Evolutionary conservation across 441 rosid genomes (phyloP).

Genomic region (Manihot esculenta): DNA sequence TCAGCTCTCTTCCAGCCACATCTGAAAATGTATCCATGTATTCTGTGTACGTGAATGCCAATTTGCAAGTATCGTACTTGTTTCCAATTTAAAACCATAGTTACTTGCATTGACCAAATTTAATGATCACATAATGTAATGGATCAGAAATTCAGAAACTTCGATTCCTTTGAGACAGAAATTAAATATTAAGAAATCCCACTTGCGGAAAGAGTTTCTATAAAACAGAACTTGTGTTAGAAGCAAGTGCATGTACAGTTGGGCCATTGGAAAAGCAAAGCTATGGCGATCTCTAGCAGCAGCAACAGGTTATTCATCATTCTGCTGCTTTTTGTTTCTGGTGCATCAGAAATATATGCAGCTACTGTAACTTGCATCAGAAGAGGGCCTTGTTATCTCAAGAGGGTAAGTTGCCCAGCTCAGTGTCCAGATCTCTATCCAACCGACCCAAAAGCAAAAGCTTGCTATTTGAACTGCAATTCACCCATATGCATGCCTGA

Average conservation of each 20-base stretch:
- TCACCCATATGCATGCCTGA: constrained; percentile 4
- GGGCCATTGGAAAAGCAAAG: not conserved
- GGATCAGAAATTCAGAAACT: not conserved
- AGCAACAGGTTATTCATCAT: not conserved
- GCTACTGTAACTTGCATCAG: not conserved
- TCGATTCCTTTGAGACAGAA: not conserved
- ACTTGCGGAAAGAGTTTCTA: not conserved
- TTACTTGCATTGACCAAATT: not conserved
- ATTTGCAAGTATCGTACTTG: not conserved
- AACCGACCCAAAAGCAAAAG: not conserved
- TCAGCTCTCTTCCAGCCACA: not conserved
- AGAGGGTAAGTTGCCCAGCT: not conserved
- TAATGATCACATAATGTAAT: not conserved
- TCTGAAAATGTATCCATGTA: not conserved
- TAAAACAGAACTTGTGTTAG: not conserved
- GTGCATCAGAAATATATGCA: not conserved
- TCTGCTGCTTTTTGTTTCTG: not conserved
- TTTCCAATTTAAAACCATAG: not conserved
- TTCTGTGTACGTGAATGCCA: not conserved
- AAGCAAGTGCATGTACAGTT: not conserved
- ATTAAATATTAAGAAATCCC: not conserved
- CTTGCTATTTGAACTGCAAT: not conserved
- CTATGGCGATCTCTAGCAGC: not conserved
- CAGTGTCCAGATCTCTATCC: not conserved
- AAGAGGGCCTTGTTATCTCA: not conserved